phyloP scores from a whole-genome alignment of 1,284 basidiomycete genomes.

The Sphaerobolus stellatus region DNA sequence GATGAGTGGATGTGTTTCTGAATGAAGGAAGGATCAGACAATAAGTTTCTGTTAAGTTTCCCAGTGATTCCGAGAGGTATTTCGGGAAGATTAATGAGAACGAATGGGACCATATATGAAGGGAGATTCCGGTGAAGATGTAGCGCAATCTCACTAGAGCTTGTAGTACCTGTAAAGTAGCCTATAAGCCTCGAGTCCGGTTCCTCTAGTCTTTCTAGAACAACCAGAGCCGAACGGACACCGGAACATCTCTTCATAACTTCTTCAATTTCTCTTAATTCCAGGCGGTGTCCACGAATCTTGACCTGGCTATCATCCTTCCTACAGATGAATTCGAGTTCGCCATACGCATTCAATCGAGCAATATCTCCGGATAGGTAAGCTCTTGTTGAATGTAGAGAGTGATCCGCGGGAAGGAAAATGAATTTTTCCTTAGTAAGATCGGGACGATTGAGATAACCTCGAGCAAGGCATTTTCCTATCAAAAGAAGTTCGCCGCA shows the following conservation, averaged over 20 bases:
- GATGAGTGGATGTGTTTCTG: too few species aligned
- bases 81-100: not conserved
- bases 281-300: not conserved
- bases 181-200: too few species aligned
- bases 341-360: not conserved
- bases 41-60: not conserved
- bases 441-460: not conserved
- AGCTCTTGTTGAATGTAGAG: conserved; percentile 18
- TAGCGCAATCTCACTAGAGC: too few species aligned
- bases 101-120: not conserved
- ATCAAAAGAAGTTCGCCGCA: not conserved
- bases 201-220: too few species aligned
- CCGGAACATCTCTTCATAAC: not conserved
- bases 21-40: not conserved
- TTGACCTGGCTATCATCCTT: not conserved
- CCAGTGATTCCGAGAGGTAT: not conserved
- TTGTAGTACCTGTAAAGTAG: too few species aligned
- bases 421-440: not conserved
- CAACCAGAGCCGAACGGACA: too few species aligned
- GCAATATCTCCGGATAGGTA: not conserved
- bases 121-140: not conserved
- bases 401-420: conserved; percentile 14
- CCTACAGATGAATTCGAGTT: not conserved
- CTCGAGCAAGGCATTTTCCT: not conserved
- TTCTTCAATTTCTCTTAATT: not conserved